Percentiles rank a stretch among this genome's conserved stretches.
These are phyloP conservation scores for Voacanga thouarsii DNA, from an alignment of 257 asterid species.

Conservation along the genomic window DNA sequence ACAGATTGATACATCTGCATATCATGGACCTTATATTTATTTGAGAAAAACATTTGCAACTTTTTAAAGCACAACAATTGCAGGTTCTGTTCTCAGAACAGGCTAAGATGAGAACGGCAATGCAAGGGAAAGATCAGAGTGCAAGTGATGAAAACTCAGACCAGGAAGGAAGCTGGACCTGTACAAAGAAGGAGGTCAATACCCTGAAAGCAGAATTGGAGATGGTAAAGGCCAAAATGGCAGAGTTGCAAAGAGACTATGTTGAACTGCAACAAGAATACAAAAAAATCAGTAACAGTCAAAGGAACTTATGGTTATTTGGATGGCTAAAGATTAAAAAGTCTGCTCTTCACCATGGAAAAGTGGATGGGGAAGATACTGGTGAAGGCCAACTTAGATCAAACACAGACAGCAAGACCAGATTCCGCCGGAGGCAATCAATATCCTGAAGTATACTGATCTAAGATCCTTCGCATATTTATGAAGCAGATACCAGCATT, in stretches of 20 bases:
- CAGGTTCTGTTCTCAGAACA: constrained; percentile 85
- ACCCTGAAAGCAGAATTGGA: constrained; percentile 62
- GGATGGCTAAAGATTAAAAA: constrained; percentile 65
- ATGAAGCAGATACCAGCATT: neutral
- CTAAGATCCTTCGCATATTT: neutral
- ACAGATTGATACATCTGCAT: neutral
- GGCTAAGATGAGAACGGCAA: constrained; percentile 53
- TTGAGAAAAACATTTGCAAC: neutral
- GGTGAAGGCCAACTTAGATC: constrained; percentile 34
- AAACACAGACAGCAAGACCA: constrained; percentile 25
- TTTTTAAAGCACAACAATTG: constrained; percentile 18
- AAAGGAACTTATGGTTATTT: constrained; percentile 47
- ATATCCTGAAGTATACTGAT: neutral
- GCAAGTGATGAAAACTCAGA: constrained; percentile 45
- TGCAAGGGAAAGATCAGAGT: constrained; percentile 44
- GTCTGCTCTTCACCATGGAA: constrained; percentile 43
- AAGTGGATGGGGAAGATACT: constrained; percentile 40
- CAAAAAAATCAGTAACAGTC: constrained; percentile 37
- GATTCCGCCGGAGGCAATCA: constrained; percentile 2
- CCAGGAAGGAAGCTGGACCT: constrained; percentile 38
- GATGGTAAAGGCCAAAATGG: constrained; percentile 49
- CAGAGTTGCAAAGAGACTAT: constrained; percentile 57
- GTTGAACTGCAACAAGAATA: constrained; percentile 54
- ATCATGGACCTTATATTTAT: neutral
- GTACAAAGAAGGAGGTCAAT: constrained; percentile 61